These are phyloP conservation scores for Aspergillus versicolor DNA, from an alignment of 2,329 filamentous ascomycete genomes.

Conservation along the genomic window DNA sequence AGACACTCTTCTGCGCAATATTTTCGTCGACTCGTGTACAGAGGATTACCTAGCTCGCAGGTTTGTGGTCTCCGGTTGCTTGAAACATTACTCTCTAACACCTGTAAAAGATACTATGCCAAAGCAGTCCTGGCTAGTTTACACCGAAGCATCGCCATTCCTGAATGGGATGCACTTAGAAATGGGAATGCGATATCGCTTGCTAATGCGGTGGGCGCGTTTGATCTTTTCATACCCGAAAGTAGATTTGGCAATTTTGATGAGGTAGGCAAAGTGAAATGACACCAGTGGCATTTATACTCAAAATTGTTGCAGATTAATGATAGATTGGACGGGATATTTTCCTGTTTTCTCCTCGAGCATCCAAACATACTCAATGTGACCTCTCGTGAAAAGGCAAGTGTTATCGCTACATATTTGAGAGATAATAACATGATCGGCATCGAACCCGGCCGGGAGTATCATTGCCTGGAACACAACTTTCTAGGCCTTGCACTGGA, in stretches of 20 bases:
- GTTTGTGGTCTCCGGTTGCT: conserved; percentile 19
- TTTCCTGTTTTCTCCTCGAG: conserved; percentile 54
- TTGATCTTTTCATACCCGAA: conserved; percentile 84
- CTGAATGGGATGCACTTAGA: conserved; percentile 67
- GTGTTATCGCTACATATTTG: conserved; percentile 68
- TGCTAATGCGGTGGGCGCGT: conserved; percentile 74
- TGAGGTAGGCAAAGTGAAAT: conserved; percentile 52
- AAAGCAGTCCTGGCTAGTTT: conserved; percentile 73
- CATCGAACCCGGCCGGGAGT: conserved; percentile 65
- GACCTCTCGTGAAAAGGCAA: conserved; percentile 66
- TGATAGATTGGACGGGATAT: conserved; percentile 64
- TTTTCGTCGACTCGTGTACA: conserved; percentile 55
- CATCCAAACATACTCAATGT: conserved; percentile 55
- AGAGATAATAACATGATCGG: conserved; percentile 68
- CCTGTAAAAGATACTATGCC: conserved; percentile 66
- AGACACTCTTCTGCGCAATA: conserved; percentile 72
- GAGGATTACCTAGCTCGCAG: conserved; percentile 77
- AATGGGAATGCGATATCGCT: conserved; percentile 57
- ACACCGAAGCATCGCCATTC: conserved; percentile 75
- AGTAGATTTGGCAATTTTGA: conserved; percentile 71
- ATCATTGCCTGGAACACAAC: conserved; percentile 80
- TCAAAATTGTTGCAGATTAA: conserved; percentile 53
- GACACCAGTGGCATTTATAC: neutral
- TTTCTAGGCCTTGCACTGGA: conserved; percentile 80
- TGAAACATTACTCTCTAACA: neutral